phyloP scores from a whole-genome alignment of 2,329 filamentous ascomycete genomes.

The Pezicula rhizophila region DNA sequence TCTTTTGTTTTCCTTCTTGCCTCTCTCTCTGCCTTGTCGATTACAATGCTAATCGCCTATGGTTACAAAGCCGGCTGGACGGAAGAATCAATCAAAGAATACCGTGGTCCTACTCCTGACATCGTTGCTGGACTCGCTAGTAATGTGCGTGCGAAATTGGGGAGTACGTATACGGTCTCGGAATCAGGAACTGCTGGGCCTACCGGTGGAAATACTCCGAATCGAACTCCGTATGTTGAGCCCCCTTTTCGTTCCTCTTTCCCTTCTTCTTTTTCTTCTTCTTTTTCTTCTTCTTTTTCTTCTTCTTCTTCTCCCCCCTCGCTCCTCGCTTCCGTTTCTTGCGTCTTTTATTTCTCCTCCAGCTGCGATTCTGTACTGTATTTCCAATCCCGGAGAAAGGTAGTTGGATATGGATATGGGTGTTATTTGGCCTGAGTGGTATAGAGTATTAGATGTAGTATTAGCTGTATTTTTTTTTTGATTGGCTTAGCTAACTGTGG shows the following conservation, averaged over 20 bases:
- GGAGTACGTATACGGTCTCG: slow-evolving; percentile 49
- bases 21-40: no score
- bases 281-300: background rate
- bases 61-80: slow-evolving; percentile 48
- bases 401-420: no score
- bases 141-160: slow-evolving; percentile 48
- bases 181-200: slow-evolving; percentile 62
- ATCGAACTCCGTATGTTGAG: slow-evolving; percentile 44
- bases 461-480: no score
- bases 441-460: no score
- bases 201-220: slow-evolving; percentile 48
- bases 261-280: no score
- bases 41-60: no score
- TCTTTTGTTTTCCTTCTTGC: no score
- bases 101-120: slow-evolving; percentile 52
- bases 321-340: background rate
- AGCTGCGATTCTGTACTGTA: no score
- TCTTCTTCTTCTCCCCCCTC: background rate
- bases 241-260: no score
- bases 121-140: slow-evolving; percentile 51
- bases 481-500: background rate
- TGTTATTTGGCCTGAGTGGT: no score
- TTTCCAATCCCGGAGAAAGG: no score
- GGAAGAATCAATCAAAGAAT: slow-evolving; percentile 40
- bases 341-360: no score